Evolutionary conservation across 106 monocot genomes (phyloP).

Genomic region (Amphibolis antarctica): DNA sequence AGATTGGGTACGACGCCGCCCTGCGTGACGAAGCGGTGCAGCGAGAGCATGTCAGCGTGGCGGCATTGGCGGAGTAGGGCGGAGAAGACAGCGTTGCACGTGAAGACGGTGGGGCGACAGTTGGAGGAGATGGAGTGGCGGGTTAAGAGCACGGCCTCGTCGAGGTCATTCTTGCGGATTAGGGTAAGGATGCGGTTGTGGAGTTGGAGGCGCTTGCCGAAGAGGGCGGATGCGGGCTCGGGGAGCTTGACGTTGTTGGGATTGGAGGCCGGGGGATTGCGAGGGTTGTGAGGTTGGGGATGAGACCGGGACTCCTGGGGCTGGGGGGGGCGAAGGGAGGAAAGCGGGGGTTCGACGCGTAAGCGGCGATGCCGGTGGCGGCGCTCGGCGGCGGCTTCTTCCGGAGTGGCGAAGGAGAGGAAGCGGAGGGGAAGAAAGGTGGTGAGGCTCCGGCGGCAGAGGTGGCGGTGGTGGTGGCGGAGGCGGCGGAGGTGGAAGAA

Average conservation of each 20-base stretch:
- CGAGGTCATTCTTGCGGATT: slow-evolving; percentile 67
- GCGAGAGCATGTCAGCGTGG: slow-evolving; percentile 69
- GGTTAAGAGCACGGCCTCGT: slow-evolving; percentile 83
- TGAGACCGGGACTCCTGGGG: slow-evolving; percentile 15
- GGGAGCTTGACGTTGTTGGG: slow-evolving; percentile 80
- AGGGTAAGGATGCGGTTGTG: slow-evolving; percentile 76
- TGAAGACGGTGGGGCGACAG: slow-evolving; percentile 85
- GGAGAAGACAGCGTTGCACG: slow-evolving; percentile 74
- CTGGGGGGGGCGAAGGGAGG: slow-evolving; percentile 31
- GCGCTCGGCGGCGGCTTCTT: slow-evolving; percentile 89
- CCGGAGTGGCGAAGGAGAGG: slow-evolving; percentile 73
- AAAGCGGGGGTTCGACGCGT: slow-evolving; percentile 74
- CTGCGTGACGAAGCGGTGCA: slow-evolving; percentile 90
- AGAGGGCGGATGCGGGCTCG: slow-evolving; percentile 49
- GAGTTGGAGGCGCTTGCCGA: slow-evolving; percentile 61
- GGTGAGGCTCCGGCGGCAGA: slow-evolving; percentile 1
- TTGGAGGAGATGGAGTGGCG: slow-evolving; percentile 98
- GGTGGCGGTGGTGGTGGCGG: too few species aligned
- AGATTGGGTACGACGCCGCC: slow-evolving; percentile 71
- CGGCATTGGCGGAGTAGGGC: slow-evolving; percentile 76
- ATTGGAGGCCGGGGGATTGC: slow-evolving; percentile 15
- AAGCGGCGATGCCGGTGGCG: slow-evolving; percentile 85
- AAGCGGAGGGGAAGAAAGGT: slow-evolving; percentile 25
- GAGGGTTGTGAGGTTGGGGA: slow-evolving; percentile 1
- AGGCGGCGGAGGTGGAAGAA: slow-evolving; percentile 24